Percentiles rank a stretch among this genome's conserved stretches.
Evolutionary conservation across 2,329 filamentous ascomycete genomes (phyloP).

Genomic region (Tympanopsis confertula): DNA sequence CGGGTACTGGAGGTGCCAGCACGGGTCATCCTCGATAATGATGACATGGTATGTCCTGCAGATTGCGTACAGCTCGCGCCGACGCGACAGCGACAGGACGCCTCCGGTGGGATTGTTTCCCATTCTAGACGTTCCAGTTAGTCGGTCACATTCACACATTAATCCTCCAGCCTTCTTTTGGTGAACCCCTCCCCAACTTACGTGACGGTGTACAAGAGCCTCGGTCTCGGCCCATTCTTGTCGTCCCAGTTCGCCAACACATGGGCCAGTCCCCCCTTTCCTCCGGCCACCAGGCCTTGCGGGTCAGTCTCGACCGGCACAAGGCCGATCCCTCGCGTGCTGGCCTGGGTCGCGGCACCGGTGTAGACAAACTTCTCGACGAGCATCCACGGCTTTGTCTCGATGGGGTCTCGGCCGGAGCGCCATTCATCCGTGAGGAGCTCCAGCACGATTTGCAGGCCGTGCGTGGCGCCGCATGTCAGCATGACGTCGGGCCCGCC

Average conservation of each 20-base stretch:
- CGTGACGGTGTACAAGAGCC: slow-evolving; percentile 84
- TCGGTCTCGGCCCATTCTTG: slow-evolving; percentile 61
- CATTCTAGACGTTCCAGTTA: slow-evolving; percentile 34
- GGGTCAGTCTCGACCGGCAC: slow-evolving; percentile 66
- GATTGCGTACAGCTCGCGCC: slow-evolving; percentile 68
- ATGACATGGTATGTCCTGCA: slow-evolving; percentile 78
- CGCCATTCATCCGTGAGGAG: slow-evolving; percentile 68
- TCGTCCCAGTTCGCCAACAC: slow-evolving; percentile 76
- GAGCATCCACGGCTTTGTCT: slow-evolving; percentile 65
- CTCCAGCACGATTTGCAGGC: slow-evolving; percentile 67
- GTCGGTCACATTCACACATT: slow-evolving; percentile 3
- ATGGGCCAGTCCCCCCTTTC: slow-evolving; percentile 63
- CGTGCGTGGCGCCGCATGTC: slow-evolving; percentile 76
- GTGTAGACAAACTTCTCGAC: slow-evolving; percentile 74
- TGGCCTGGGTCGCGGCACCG: slow-evolving; percentile 58
- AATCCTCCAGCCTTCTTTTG: slow-evolving; percentile 3
- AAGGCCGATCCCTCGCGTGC: slow-evolving; percentile 60
- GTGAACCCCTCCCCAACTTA: slow-evolving; percentile 40
- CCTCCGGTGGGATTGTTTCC: slow-evolving; percentile 83
- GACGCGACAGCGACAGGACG: slow-evolving; percentile 60
- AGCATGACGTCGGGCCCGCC: slow-evolving; percentile 68
- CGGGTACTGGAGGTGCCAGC: slow-evolving; percentile 88
- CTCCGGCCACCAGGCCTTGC: slow-evolving; percentile 66
- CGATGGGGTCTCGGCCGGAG: slow-evolving; percentile 51
- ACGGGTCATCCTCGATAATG: slow-evolving; percentile 88